Evolutionary conservation across 2,329 filamentous ascomycete genomes (phyloP).

Genomic region (Paecilomyces formosus): DNA sequence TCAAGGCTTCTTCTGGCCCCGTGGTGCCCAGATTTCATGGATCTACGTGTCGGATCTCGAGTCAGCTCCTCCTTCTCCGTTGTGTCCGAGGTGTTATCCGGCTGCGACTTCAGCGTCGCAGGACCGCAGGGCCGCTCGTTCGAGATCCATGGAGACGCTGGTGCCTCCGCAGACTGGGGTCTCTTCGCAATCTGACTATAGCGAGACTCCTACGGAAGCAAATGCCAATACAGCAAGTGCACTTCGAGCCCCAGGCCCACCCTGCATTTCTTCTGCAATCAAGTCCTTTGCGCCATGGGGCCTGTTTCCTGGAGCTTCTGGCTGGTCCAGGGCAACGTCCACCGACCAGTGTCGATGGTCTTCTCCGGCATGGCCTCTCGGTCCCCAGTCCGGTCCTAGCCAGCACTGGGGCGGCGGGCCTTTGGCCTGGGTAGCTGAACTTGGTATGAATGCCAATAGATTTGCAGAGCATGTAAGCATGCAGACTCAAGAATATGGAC

Average conservation of each 20-base stretch:
- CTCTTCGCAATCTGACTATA: not conserved
- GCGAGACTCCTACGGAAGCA: not conserved
- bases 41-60: conserved; percentile 27
- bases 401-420: conserved; percentile 9
- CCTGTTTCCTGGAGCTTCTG: not conserved
- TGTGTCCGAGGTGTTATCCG: conserved; percentile 34
- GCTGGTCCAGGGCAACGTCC: not conserved
- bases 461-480: conserved; percentile 30
- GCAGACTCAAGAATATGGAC: conserved; percentile 28
- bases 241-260: not conserved
- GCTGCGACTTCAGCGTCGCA: conserved; percentile 24
- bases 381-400: not conserved
- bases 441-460: conserved; percentile 31
- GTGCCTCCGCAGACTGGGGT: conserved; percentile 6
- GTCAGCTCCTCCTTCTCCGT: conserved; percentile 24
- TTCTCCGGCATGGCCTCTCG: not conserved
- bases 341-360: not conserved
- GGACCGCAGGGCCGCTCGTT: conserved; percentile 7
- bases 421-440: conserved; percentile 24
- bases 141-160: conserved; percentile 4
- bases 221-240: not conserved
- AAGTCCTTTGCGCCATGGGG: not conserved
- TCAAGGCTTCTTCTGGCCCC: conserved; percentile 31
- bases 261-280: not conserved
- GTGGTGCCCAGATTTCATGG: conserved; percentile 25